These are phyloP conservation scores for Fusarium tupiense DNA, from an alignment of 2,329 filamentous ascomycete genomes.

Conservation along the genomic window DNA sequence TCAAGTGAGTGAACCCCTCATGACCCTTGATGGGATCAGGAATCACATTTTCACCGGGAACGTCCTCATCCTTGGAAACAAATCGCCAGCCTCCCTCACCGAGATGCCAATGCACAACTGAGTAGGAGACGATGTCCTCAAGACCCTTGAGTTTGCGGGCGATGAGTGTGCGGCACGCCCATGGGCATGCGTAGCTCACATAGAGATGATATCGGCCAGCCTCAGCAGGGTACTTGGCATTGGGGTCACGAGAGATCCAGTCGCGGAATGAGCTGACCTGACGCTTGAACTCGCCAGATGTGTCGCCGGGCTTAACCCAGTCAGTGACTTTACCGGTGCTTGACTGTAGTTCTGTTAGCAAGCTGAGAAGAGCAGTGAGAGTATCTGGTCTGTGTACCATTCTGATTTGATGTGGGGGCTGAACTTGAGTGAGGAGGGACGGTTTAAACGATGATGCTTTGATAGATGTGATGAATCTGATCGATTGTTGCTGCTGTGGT, in stretches of 20 bases:
- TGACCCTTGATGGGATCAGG: conserved; percentile 76
- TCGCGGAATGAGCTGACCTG: conserved; percentile 84
- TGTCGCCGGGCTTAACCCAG: conserved; percentile 83
- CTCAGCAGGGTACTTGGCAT: conserved; percentile 83
- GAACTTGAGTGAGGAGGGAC: neutral
- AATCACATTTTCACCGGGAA: conserved; percentile 70
- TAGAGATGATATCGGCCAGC: conserved; percentile 94
- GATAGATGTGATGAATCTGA: conserved; percentile 18
- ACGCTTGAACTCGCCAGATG: conserved; percentile 91
- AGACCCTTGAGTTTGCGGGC: conserved; percentile 91
- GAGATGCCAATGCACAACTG: conserved; percentile 94
- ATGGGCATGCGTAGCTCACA: conserved; percentile 92
- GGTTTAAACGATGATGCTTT: conserved; percentile 2
- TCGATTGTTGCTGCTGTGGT: conserved; percentile 7
- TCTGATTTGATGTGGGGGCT: conserved; percentile 33
- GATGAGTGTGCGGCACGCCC: conserved; percentile 91
- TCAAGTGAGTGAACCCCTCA: conserved; percentile 74
- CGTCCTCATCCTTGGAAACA: conserved; percentile 66
- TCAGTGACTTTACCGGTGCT: conserved; percentile 69
- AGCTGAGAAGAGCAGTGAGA: neutral
- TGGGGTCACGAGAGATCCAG: conserved; percentile 77
- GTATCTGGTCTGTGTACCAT: conserved; percentile 31
- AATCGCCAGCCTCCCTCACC: conserved; percentile 82
- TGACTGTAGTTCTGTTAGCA: conserved; percentile 31
- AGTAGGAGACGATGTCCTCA: conserved; percentile 81